These are phyloP conservation scores for Hypoxylon sp. DNA, from an alignment of 2,329 filamentous ascomycete genomes.

Conservation along the genomic window DNA sequence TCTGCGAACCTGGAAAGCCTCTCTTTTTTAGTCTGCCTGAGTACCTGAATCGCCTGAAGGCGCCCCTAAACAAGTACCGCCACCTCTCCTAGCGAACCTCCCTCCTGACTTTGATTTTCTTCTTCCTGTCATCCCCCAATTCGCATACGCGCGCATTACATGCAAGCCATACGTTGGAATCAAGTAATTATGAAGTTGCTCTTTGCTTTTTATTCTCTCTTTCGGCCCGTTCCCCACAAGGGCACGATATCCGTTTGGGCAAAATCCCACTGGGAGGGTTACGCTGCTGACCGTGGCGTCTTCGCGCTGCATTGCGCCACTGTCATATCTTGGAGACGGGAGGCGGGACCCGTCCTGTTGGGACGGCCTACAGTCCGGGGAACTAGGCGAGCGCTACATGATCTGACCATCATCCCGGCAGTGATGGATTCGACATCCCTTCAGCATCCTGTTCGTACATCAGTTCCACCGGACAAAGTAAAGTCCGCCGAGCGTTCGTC, in stretches of 20 bases:
- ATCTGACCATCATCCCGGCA: slow-evolving; percentile 35
- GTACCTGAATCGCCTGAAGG: slow-evolving; percentile 4
- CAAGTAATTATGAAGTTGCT: slow-evolving; percentile 20
- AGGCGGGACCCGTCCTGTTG: slow-evolving; percentile 41
- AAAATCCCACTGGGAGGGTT: slow-evolving; percentile 27
- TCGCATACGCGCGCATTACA: slow-evolving; percentile 27
- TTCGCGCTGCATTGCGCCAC: slow-evolving; percentile 38
- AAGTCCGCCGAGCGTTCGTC: slow-evolving; percentile 40
- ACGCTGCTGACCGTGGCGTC: slow-evolving; percentile 36
- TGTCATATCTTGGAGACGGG: slow-evolving; percentile 34
- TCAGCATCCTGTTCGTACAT: neutral
- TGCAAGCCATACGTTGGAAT: slow-evolving; percentile 18
- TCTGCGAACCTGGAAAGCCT: neutral
- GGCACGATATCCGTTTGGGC: slow-evolving; percentile 23
- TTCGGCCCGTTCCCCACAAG: slow-evolving; percentile 31
- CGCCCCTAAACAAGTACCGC: neutral
- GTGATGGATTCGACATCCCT: slow-evolving; percentile 17
- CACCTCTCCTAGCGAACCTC: neutral
- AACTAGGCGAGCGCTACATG: slow-evolving; percentile 35
- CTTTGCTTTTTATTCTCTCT: slow-evolving; percentile 16
- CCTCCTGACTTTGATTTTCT: slow-evolving; percentile 7
- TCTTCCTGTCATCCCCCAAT: slow-evolving; percentile 16
- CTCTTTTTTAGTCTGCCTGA: slow-evolving; percentile 7
- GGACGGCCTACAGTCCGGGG: slow-evolving; percentile 45
- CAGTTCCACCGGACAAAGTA: slow-evolving; percentile 26